Evolutionary conservation across 805 yeast species (phyloP).

Genomic region (Ogataea wickerhamii): DNA sequence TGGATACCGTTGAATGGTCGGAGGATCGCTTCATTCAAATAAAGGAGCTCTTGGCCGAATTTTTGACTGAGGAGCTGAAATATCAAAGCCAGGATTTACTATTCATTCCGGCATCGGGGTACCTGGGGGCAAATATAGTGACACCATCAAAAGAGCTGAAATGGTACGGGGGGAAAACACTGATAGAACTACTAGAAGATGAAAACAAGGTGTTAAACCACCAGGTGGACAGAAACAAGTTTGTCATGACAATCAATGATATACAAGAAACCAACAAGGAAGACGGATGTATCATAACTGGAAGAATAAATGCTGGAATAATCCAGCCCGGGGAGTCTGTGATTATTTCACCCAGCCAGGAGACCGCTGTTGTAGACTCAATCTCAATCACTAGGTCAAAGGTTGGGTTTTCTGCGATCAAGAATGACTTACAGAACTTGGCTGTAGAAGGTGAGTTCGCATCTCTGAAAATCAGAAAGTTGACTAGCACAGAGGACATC

Average conservation of each 20-base stretch:
- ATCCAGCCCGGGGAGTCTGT: constrained; percentile 71
- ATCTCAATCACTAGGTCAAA: constrained; percentile 24
- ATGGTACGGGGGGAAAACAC: constrained; percentile 45
- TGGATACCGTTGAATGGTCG: constrained; percentile 62
- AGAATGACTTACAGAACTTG: constrained; percentile 24
- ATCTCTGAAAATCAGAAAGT: constrained; percentile 38
- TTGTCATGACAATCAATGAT: constrained; percentile 63
- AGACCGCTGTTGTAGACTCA: constrained; percentile 40
- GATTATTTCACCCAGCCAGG: constrained; percentile 50
- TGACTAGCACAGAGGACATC: constrained; percentile 40
- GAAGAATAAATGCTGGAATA: constrained; percentile 64
- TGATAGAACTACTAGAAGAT: constrained; percentile 39
- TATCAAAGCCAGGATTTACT: constrained; percentile 38
- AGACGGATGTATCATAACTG: constrained; percentile 52
- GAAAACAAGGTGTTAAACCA: constrained; percentile 25
- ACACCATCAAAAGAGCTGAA: constrained; percentile 32
- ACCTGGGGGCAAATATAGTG: constrained; percentile 63
- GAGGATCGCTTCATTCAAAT: constrained; percentile 51
- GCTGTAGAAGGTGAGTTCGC: constrained; percentile 57
- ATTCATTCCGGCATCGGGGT: constrained; percentile 69
- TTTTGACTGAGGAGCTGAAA: constrained; percentile 51
- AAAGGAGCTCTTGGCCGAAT: constrained; percentile 43
- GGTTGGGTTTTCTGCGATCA: constrained; percentile 22
- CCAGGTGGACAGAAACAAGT: constrained; percentile 31
- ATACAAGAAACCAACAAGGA: constrained; percentile 45